A percentile compares a stretch with the other conserved stretches of the same genome.
Evolutionary conservation across 768 basidiomycete genomes (phyloP).

Genomic region (Tephrocybe rancida): DNA sequence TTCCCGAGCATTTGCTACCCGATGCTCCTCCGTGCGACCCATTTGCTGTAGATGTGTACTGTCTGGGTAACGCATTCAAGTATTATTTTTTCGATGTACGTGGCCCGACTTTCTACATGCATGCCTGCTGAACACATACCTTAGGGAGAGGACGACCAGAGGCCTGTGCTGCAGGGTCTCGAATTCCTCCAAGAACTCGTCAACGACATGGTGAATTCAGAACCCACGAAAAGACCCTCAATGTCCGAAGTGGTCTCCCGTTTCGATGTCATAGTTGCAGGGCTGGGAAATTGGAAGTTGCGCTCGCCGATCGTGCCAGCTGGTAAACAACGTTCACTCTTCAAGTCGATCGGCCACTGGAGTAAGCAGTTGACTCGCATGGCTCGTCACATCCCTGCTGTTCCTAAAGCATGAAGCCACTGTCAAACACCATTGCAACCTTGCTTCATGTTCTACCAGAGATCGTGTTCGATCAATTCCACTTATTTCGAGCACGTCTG

Average conservation of each 20-base stretch:
- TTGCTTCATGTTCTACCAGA: too few species aligned
- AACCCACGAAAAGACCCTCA: slow-evolving; percentile 33
- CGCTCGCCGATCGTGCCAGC: slow-evolving; percentile 26
- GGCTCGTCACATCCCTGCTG: background rate
- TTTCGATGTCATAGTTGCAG: slow-evolving; percentile 20
- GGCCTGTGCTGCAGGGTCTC: slow-evolving; percentile 15
- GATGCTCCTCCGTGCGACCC: slow-evolving; percentile 22
- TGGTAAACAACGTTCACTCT: background rate
- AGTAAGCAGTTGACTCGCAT: background rate
- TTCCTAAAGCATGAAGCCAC: too few species aligned
- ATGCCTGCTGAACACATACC: background rate
- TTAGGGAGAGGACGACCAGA: slow-evolving; percentile 6
- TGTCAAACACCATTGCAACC: too few species aligned
- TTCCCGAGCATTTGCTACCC: slow-evolving; percentile 26
- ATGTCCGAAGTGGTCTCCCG: slow-evolving; percentile 31
- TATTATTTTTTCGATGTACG: slow-evolving; percentile 18
- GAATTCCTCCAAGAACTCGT: slow-evolving; percentile 20
- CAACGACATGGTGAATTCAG: slow-evolving; percentile 20
- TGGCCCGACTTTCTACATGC: background rate
- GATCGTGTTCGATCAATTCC: too few species aligned
- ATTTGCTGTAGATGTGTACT: slow-evolving; percentile 38
- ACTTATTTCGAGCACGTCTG: too few species aligned
- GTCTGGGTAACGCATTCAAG: slow-evolving; percentile 35
- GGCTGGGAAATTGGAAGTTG: slow-evolving; percentile 24
- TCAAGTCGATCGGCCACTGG: background rate